A percentile compares a stretch with the other conserved stretches of the same genome.
phyloP scores from a whole-genome alignment of 176 grass and related monocot genomes.

The Triticum timopheevii region DNA sequence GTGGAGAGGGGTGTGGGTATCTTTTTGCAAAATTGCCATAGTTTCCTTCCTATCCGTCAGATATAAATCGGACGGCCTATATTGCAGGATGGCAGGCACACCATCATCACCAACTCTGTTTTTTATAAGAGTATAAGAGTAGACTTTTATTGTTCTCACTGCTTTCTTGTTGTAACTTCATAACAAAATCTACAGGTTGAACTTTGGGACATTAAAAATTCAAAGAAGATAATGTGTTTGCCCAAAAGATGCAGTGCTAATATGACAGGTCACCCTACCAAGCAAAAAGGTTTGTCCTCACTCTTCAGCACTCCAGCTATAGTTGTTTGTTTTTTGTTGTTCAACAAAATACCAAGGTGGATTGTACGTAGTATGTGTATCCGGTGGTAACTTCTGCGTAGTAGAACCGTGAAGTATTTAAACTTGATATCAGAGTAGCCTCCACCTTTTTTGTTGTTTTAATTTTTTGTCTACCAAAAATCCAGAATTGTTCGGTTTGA shows the following conservation, averaged over 20 bases:
- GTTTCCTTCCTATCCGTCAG: too few species aligned
- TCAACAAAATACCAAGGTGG: conserved; percentile 5
- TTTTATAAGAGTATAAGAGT: too few species aligned
- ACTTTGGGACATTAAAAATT: conserved; percentile 75
- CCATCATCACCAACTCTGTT: too few species aligned
- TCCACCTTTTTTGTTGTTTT: neutral
- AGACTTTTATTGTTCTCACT: conserved; percentile 24
- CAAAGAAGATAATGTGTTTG: conserved; percentile 65
- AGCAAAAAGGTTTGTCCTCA: conserved; percentile 62
- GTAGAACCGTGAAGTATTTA: conserved; percentile 19
- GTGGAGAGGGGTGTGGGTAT: too few species aligned
- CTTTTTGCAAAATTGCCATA: too few species aligned
- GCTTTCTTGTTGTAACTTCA: conserved; percentile 22
- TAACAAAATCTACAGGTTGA: conserved; percentile 59
- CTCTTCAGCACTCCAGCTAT: neutral
- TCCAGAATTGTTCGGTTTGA: neutral
- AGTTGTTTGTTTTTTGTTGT: neutral
- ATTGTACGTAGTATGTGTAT: neutral
- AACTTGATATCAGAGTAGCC: neutral
- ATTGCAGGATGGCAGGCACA: too few species aligned
- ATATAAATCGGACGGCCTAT: too few species aligned
- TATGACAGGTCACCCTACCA: conserved; percentile 43
- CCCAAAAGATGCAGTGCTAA: conserved; percentile 41
- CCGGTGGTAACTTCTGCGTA: neutral
- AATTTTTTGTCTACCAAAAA: conserved; percentile 11